Conservation (phyloP, 768 basidiomycete species). For the Suillus subluteus region DNA sequence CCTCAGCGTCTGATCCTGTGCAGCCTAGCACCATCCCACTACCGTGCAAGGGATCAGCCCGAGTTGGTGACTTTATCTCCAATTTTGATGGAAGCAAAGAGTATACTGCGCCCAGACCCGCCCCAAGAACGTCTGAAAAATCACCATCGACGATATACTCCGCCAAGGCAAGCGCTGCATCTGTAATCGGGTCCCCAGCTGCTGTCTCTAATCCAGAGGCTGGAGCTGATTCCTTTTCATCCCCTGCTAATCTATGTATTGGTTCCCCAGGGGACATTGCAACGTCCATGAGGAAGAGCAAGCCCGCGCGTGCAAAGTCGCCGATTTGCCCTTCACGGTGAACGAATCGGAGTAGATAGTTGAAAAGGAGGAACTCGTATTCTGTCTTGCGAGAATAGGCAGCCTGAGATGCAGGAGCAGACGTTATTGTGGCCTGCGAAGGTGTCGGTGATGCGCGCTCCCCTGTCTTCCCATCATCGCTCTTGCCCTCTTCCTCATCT, state of each 20-base stretch:
- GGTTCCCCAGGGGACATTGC: slow-evolving; percentile 84
- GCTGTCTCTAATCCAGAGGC: slow-evolving; percentile 23
- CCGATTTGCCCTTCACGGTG: slow-evolving; percentile 94
- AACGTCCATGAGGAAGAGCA: slow-evolving; percentile 94
- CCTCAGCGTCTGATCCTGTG: slow-evolving; percentile 54
- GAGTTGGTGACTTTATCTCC: slow-evolving; percentile 56
- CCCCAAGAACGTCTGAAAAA: slow-evolving; percentile 95
- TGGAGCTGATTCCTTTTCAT: slow-evolving; percentile 32
- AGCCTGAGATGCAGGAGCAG: slow-evolving; percentile 47
- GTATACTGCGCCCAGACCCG: slow-evolving; percentile 91
- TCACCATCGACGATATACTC: slow-evolving; percentile 97
- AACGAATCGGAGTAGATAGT: slow-evolving; percentile 92
- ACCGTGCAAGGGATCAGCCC: slow-evolving; percentile 41
- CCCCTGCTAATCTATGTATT: slow-evolving; percentile 42
- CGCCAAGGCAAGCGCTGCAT: slow-evolving; percentile 85
- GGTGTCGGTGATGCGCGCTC: slow-evolving; percentile 58
- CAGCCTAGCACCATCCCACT: slow-evolving; percentile 78
- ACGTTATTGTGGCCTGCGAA: slow-evolving; percentile 61
- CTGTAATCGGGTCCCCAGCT: slow-evolving; percentile 69
- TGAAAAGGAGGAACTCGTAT: slow-evolving; percentile 95
- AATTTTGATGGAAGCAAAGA: slow-evolving; percentile 90
- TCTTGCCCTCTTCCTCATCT: slow-evolving; percentile 29
- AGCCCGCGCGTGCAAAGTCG: slow-evolving; percentile 88
- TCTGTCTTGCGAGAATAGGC: slow-evolving; percentile 67
- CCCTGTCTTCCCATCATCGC: slow-evolving; percentile 13